These are phyloP conservation scores for Torulaspora delbrueckii DNA, from an alignment of 805 yeast species.

Conservation along the genomic window DNA sequence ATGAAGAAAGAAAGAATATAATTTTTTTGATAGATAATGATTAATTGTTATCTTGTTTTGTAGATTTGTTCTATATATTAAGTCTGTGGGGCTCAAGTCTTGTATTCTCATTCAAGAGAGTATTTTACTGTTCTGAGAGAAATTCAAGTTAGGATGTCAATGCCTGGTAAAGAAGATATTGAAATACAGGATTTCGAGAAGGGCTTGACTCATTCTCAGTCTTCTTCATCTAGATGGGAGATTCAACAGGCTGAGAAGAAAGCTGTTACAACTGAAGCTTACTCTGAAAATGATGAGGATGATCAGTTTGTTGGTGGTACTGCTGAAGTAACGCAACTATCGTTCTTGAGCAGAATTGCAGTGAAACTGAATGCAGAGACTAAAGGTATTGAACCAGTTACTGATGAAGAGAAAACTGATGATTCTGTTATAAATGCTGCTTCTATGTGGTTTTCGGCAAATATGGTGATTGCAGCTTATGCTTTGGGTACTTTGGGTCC, in stretches of 20 bases:
- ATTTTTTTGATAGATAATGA: neutral
- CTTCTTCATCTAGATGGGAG: conserved; percentile 4
- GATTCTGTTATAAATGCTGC: conserved; percentile 63
- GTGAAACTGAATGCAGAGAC: conserved; percentile 44
- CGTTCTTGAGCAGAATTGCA: conserved; percentile 22
- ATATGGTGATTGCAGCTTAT: conserved; percentile 79
- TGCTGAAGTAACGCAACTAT: conserved; percentile 16
- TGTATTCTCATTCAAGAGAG: neutral
- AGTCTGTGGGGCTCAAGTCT: neutral
- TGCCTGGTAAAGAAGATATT: conserved; percentile 3
- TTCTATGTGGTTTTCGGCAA: conserved; percentile 88
- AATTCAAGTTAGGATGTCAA: neutral
- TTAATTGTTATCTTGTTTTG: neutral
- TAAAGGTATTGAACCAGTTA: conserved; percentile 75
- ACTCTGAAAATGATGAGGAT: conserved; percentile 7
- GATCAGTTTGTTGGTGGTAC: conserved; percentile 13
- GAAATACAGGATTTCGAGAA: conserved; percentile 10
- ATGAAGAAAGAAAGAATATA: neutral
- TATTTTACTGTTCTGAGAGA: neutral
- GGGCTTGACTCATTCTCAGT: conserved; percentile 6
- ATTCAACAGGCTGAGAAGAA: conserved; percentile 7
- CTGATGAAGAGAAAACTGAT: conserved; percentile 72
- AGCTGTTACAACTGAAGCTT: conserved; percentile 1
- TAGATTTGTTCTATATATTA: neutral
- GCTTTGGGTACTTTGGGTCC: conserved; percentile 71